Base-by-base conservation (phyloP, 163 green algal species). In the Scenedesmus sp. region DNA sequence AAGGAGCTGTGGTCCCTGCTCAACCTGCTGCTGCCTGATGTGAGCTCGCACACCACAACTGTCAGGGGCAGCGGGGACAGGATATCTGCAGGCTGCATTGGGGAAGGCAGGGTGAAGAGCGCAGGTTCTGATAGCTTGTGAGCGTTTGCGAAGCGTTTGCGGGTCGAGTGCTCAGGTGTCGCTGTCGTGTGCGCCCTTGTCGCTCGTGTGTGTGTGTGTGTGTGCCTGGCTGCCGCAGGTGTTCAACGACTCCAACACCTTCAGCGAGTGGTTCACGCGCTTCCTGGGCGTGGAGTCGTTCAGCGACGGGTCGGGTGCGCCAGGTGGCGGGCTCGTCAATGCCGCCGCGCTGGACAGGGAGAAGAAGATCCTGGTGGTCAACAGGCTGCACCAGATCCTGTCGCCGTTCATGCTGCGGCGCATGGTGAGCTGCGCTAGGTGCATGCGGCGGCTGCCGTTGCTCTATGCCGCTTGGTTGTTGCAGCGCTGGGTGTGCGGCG, bases 341-440 rank as follows among this genome's bases (percentile, higher is more conserved):
- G 85, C 53, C 46, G 73, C 83, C 43, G 70, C 89, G 72, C 46
- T 94, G 84, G 85, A 91, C 46, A 78, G 76, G 20, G 93, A 94
- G 89, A 94, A 96, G 93, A 94, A 94, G 76, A 89, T 97, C 81
- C 92, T 98, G 82, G 94, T 96, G 68, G 92, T 96, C 81, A 96
- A 99, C 93, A 93, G 98, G 3, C 94, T 99, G 94, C 98, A 99
- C 93, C 97, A 99, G 95, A 99, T 99, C 93, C 94, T 99, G 85
- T 97, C 99, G 94, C 98, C 98, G 35, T 99, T 99, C 93, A 99
- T 99, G 98, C 95, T 99, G 76, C 94, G 98, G 9, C 94, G 97
- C 30, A 96, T 98, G 94, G 94, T 95, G 79, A 3, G 91, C 0
- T 26, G 49, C 5, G 30, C 9, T 15, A 7, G 7, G 5, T 12